Base-by-base conservation (phyloP, 2,329 filamentous ascomycete species). In the Venturia oleaginea region DNA sequence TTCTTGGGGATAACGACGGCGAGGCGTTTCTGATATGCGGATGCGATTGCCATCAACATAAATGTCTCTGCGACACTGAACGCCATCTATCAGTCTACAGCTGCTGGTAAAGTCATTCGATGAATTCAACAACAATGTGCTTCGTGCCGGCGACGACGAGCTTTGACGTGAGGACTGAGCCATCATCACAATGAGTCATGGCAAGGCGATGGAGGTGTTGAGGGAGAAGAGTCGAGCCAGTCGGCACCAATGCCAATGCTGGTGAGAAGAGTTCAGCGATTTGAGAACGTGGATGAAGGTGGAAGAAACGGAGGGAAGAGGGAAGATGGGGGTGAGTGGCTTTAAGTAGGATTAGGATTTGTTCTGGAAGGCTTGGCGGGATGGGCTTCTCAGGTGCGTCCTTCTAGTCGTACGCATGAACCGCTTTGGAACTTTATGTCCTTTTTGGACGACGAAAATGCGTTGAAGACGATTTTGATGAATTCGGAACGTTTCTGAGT, bases 291-390 rank as follows among this genome's bases (percentile, higher is more conserved):
- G 48, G 48, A 40, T 54, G 51, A 34, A n/a, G 27, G 62, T 51
- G 46, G n/a, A 32, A n/a, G 34, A 27, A 43, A 46, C 15, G 22
- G 1, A 42, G 34, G n/a, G 17, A 22, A n/a, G 15, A 38, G 22
- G 13, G 34, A 1, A 42, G 34, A 43, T 37, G 62, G 62, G 51
- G 24, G 30, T 40, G 62, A 34, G 27, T 32, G 62, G 62, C 30
- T 63, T 51, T 63, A 63, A 63, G 61, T 59, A 63, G 62, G 62
- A 54, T 8, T 40, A n/a, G 62, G 62, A 54, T 8, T 40, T 10
- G 40, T 30, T 10, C 42, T 46, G n/a, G 42, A 62, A 37, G 60
- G 59, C 59, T 60, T 60, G 59, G 59, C 59, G 59, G 42, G 59
- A 57, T 57, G 51, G 51, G 27, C 51, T 57, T 54, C 51, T 34